Base-by-base conservation (phyloP, 1,284 basidiomycete species). In the Rhizoctonia solani region DNA sequence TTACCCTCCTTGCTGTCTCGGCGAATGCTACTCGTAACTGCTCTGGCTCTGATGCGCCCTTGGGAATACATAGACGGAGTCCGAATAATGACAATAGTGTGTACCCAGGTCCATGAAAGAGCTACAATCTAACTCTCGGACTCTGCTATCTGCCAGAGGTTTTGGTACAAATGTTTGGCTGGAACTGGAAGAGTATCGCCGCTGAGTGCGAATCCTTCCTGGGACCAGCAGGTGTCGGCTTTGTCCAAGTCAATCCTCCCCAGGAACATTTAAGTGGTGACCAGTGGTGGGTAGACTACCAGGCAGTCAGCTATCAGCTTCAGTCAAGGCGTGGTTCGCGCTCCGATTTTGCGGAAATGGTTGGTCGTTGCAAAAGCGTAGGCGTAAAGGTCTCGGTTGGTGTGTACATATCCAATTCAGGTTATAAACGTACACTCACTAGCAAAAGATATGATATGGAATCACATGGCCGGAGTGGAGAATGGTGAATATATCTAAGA, bases 271-370 rank as follows among this genome's bases (percentile, higher is more conserved):
- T 71, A 47, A 72, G 75, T 25, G 85, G 85, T 6, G 21, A 74
- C 9, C 79, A 86, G 71, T 87, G 86, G 86, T 87, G 85, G 86
- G 87, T 85, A 0, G 85, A 87, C 73, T 87, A 88, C 72, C 86
- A 88, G 71, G 83, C 85, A 2, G 85, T 87, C 1, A 56, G 55
- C 39, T 71, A 73, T 54, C 67, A 66, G 5, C 41, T 74, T 5
- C 54, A 34, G 30, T 70, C 69, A 8, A 74, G 73, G 56, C 72
- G 72, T 8, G 73, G 73, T 6, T 69, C 54, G 41, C 67, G 69
- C 23, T 25, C 41, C 25, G 68, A 72, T 55, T 72, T 72, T 46
- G 65, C 55, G 3, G 54, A 53, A 16, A 74, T 74, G 73, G 68
- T 73, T 37, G 29, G 61, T 1, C 54, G 69, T 1, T 74, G 73